phyloP scores from a whole-genome alignment of 2,329 filamentous ascomycete species.

The Fusarium sacchari region DNA sequence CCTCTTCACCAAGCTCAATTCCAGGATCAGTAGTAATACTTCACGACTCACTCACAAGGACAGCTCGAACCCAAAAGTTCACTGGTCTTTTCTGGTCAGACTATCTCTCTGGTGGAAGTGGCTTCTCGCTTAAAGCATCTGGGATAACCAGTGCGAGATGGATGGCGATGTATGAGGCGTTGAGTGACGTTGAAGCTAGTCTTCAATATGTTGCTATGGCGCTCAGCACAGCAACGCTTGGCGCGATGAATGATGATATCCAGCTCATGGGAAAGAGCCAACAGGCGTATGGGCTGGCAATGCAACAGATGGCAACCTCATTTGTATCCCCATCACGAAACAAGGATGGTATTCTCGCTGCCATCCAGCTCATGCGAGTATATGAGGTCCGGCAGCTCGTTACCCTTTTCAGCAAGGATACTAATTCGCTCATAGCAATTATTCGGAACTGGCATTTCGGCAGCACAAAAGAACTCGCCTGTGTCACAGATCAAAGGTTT shows the following conservation, averaged over 20 bases:
- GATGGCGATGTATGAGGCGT: not conserved
- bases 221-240: conserved; percentile 11
- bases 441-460: not conserved
- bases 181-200: not conserved
- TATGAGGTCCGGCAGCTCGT: not conserved
- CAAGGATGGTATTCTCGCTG: not conserved
- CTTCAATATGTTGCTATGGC: conserved; percentile 17
- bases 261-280: conserved; percentile 10
- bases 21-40: not conserved
- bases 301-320: conserved; percentile 3
- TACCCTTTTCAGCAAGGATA: not conserved
- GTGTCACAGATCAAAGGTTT: not conserved
- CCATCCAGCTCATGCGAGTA: conserved; percentile 11
- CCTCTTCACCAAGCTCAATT: fast-evolving
- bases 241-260: not conserved
- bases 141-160: not conserved
- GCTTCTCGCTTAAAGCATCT: not conserved
- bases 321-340: not conserved
- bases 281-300: conserved; percentile 2
- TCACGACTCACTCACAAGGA: not conserved
- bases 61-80: conserved; percentile 10
- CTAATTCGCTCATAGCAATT: not conserved
- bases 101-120: conserved; percentile 10
- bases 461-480: not conserved
- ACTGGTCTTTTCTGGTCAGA: conserved; percentile 19